Conservation (phyloP, 2,329 filamentous ascomycete genomes). For the Colletotrichum brevisporum region DNA sequence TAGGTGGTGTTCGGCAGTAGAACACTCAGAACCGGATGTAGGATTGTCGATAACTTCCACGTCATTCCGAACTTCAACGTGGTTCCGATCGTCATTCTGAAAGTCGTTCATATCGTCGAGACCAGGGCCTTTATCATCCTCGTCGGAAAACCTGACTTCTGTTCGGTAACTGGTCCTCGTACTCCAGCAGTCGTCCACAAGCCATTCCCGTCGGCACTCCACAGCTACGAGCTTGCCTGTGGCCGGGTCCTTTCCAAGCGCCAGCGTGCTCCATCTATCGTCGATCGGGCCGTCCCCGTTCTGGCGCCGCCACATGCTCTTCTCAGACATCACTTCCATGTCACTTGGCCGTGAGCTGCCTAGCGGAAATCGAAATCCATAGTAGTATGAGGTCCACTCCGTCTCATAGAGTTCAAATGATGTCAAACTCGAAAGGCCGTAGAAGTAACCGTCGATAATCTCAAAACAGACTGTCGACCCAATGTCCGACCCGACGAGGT, state of each 20-base stretch:
- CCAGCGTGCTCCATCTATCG: slow-evolving; percentile 79
- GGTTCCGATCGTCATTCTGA: too few relatives aligned
- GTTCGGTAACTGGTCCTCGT: slow-evolving; percentile 77
- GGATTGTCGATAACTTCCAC: too few relatives aligned
- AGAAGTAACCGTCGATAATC: slow-evolving; percentile 75
- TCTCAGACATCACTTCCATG: slow-evolving; percentile 57
- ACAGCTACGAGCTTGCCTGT: slow-evolving; percentile 72
- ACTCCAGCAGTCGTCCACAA: slow-evolving; percentile 65
- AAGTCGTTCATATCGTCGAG: not conserved
- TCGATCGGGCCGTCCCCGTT: slow-evolving; percentile 80
- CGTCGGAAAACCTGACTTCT: slow-evolving; percentile 59
- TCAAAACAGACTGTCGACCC: slow-evolving; percentile 80
- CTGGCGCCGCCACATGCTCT: slow-evolving; percentile 73
- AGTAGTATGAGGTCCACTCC: slow-evolving; percentile 79
- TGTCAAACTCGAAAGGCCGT: slow-evolving; percentile 77
- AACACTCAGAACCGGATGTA: not conserved
- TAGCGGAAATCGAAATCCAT: slow-evolving; percentile 75
- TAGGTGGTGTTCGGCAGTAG: not conserved
- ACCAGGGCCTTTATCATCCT: slow-evolving; percentile 32
- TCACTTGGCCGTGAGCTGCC: slow-evolving; percentile 55
- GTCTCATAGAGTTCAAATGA: slow-evolving; percentile 73
- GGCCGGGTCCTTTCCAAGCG: slow-evolving; percentile 71
- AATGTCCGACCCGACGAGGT: slow-evolving; percentile 75
- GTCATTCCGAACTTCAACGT: too few relatives aligned
- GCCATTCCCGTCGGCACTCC: slow-evolving; percentile 80